Conservation (phyloP, 768 basidiomycete genomes). For the Rhodocollybia butyracea region DNA sequence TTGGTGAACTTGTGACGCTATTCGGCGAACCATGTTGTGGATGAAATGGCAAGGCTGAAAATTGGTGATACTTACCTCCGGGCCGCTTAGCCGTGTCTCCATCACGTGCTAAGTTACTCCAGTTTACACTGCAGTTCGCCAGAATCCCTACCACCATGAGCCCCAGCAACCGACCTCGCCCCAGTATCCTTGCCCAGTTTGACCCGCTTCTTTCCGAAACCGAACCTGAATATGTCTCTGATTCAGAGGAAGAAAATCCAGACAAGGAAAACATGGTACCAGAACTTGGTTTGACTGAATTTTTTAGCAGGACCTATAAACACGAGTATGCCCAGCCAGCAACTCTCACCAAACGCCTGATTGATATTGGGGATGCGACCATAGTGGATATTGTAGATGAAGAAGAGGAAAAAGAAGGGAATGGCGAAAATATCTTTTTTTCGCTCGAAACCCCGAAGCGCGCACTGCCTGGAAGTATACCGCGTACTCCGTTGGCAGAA, state of each 20-base stretch:
- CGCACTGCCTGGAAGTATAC: not conserved
- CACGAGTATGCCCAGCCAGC: conserved; percentile 20
- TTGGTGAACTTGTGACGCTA: conserved; percentile 87
- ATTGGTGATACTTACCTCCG: too few relatives aligned
- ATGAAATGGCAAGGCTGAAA: too few relatives aligned
- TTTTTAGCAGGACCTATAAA: conserved; percentile 32
- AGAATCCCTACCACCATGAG: conserved; percentile 27
- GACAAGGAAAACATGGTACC: conserved; percentile 47
- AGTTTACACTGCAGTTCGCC: too few relatives aligned
- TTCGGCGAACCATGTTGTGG: conserved; percentile 70
- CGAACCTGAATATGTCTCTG: conserved; percentile 17
- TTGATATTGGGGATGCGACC: conserved; percentile 51
- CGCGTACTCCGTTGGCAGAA: conserved; percentile 9
- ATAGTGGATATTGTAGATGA: conserved; percentile 31
- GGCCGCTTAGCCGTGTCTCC: too few relatives aligned
- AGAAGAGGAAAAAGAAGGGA: conserved; percentile 3
- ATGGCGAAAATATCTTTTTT: conserved; percentile 29
- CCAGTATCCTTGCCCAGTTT: conserved; percentile 47
- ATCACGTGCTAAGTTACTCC: too few relatives aligned
- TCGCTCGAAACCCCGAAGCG: conserved; percentile 14
- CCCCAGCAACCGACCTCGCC: conserved; percentile 36
- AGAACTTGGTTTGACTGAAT: conserved; percentile 27
- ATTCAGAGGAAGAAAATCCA: conserved; percentile 21
- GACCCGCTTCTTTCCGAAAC: conserved; percentile 40
- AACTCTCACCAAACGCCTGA: conserved; percentile 36